phyloP scores from a whole-genome alignment of 2,329 filamentous ascomycete genomes.

The Trichothecium sympodiale region DNA sequence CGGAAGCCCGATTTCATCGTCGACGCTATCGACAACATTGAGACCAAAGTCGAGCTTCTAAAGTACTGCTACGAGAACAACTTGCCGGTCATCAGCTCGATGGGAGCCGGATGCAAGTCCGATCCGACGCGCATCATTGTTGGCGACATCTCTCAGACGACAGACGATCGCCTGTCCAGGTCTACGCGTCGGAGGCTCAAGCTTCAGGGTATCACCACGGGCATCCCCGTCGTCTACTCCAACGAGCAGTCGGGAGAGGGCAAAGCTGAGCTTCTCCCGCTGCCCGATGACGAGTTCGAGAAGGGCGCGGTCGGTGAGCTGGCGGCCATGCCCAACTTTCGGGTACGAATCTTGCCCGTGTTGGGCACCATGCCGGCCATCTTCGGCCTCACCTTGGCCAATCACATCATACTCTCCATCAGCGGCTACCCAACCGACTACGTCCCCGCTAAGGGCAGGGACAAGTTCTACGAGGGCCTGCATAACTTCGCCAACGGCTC shows the following conservation, averaged over 20 bases:
- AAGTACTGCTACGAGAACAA: slow-evolving; percentile 73
- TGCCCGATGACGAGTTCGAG: slow-evolving; percentile 76
- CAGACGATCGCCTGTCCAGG: slow-evolving; percentile 80
- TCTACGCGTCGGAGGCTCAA: slow-evolving; percentile 74
- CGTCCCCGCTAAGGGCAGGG: slow-evolving; percentile 65
- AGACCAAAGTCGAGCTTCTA: slow-evolving; percentile 84
- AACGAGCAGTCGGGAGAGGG: slow-evolving; percentile 83
- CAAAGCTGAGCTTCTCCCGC: slow-evolving; percentile 79
- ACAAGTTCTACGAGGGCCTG: slow-evolving; percentile 87
- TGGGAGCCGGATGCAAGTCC: slow-evolving; percentile 94
- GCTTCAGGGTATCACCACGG: slow-evolving; percentile 63
- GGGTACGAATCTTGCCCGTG: slow-evolving; percentile 88
- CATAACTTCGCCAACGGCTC: slow-evolving; percentile 62
- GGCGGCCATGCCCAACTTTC: slow-evolving; percentile 81
- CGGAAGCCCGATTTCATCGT: slow-evolving; percentile 77
- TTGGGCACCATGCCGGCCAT: slow-evolving; percentile 95
- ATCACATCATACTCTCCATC: slow-evolving; percentile 80
- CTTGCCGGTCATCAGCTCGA: slow-evolving; percentile 80
- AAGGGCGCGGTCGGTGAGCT: slow-evolving; percentile 82
- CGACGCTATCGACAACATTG: slow-evolving; percentile 97
- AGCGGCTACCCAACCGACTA: slow-evolving; percentile 80
- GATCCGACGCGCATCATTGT: slow-evolving; percentile 74
- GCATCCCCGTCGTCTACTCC: slow-evolving; percentile 87
- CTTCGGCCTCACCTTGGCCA: slow-evolving; percentile 84
- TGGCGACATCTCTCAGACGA: slow-evolving; percentile 80